Conservation (phyloP, 129 eudicot species). For the Erigeron canadensis region DNA sequence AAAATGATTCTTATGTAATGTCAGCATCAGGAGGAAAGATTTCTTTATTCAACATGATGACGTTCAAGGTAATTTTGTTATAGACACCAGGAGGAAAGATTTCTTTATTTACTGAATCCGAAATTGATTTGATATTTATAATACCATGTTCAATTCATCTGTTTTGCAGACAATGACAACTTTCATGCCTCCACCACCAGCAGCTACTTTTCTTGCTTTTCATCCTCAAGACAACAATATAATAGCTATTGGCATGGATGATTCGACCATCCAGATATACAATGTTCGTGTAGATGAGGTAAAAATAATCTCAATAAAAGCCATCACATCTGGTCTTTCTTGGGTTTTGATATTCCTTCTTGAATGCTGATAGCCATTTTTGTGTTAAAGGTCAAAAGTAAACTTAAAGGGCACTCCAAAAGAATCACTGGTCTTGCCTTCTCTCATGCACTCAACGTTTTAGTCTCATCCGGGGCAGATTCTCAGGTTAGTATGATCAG, state of each 20-base stretch:
- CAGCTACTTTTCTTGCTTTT: constrained; percentile 56
- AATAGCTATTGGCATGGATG: constrained; percentile 70
- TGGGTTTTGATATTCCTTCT: background rate
- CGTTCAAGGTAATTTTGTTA: constrained; percentile 50
- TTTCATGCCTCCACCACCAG: constrained; percentile 53
- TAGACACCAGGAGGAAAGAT: constrained; percentile 50
- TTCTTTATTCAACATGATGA: constrained; percentile 51
- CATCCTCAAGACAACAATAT: constrained; percentile 66
- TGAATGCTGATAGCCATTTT: background rate
- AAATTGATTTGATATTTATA: background rate
- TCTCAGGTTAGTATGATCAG: constrained; percentile 53
- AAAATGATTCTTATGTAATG: constrained; percentile 56
- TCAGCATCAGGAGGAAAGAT: constrained; percentile 61
- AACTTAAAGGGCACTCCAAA: constrained; percentile 71
- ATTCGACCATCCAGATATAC: constrained; percentile 48
- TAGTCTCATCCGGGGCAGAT: constrained; percentile 66
- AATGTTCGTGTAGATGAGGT: constrained; percentile 57
- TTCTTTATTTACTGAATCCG: constrained; percentile 38
- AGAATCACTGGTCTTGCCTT: constrained; percentile 95
- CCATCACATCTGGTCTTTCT: background rate
- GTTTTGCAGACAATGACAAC: constrained; percentile 50
- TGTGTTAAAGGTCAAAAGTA: constrained; percentile 68
- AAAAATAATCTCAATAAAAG: background rate
- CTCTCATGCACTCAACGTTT: constrained; percentile 53
- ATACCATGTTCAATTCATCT: constrained; percentile 6